Base-by-base conservation (phyloP, 2,329 filamentous ascomycete genomes). In the Dothideomycetes sp. region DNA sequence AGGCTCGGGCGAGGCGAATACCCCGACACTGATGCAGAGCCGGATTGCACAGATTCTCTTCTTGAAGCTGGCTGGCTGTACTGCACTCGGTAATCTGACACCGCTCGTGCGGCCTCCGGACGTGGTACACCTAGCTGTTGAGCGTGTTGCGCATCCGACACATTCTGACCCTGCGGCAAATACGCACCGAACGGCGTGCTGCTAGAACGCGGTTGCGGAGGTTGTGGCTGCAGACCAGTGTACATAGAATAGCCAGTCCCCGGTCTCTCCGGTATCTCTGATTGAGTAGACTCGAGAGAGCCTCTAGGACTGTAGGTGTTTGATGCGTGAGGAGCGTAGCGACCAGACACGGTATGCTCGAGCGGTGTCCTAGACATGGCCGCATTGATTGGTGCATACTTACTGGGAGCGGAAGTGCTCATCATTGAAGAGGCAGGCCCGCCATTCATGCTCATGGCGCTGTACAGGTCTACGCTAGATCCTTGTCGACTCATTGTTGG, bases 381-480 rank as follows among this genome's bases (percentile, higher is more conserved):
- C 9, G 35, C 19, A 32, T 17, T 16, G n/a, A 36, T 35, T 15
- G 57, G 55, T 19, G 52, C 52, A 39, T 60, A 60, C 36, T 52
- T 49, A 32, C 49, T 46, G 8, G 50, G 44, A 19, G 46, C 49
- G 4, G 50, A 43, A n/a, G 44, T 45, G 4, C 14, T 15, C 16
- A 39, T 30, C 22, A 37, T 36, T 15, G 41, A 17, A 11, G 35
- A 30, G 15, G 35, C 15, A 15, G 19, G 31, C 7, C 34, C 31
- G 9, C 40, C 42, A 30, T 40, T 44, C 43, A 51, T 73, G 35
- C 32, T 44, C 44, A 54, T 76, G 4, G 69, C 63, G 9, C 79
- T 79, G 55, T 91, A 93, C 4, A 84, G 62, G 49, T 95, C 88
- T 34, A 85, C 77, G 50, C 73, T 77, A 4, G 73, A 75, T 12